Evolutionary conservation across 1,284 basidiomycete genomes (phyloP).

Genomic region (Pyrrhoderma lamaoense): DNA sequence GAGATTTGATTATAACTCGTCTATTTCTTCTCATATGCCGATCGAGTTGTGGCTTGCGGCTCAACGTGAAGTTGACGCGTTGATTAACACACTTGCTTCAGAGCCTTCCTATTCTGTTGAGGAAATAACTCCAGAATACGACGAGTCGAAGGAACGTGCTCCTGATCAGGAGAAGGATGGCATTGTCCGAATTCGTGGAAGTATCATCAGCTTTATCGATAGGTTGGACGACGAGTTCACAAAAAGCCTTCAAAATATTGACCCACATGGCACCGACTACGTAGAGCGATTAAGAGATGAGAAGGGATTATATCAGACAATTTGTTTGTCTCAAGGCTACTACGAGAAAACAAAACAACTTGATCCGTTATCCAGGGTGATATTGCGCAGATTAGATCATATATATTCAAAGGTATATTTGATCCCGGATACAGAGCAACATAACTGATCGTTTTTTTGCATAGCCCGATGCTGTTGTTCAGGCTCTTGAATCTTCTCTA

Average conservation of each 20-base stretch:
- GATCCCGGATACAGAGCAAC: slow-evolving; percentile 18
- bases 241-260: slow-evolving; percentile 95
- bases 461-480: slow-evolving; percentile 89
- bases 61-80: slow-evolving; percentile 82
- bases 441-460: background rate
- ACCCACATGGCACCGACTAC: slow-evolving; percentile 98
- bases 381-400: slow-evolving; percentile 95
- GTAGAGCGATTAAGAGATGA: slow-evolving; percentile 95
- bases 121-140: slow-evolving; percentile 86
- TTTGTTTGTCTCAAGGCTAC: slow-evolving; percentile 86
- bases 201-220: slow-evolving; percentile 92
- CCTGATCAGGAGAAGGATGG: slow-evolving; percentile 66
- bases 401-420: slow-evolving; percentile 97
- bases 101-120: slow-evolving; percentile 80
- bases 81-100: slow-evolving; percentile 70
- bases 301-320: slow-evolving; percentile 88
- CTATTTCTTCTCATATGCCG: slow-evolving; percentile 84
- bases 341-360: slow-evolving; percentile 76
- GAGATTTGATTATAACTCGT: slow-evolving; percentile 95
- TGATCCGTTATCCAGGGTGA: slow-evolving; percentile 79
- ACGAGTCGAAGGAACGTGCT: slow-evolving; percentile 81
- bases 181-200: slow-evolving; percentile 78
- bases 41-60: slow-evolving; percentile 88
- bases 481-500: slow-evolving; percentile 76
- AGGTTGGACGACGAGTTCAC: slow-evolving; percentile 98